These are phyloP conservation scores for Monilinia polystroma DNA, from an alignment of 2,329 filamentous ascomycete species.

Conservation along the genomic window DNA sequence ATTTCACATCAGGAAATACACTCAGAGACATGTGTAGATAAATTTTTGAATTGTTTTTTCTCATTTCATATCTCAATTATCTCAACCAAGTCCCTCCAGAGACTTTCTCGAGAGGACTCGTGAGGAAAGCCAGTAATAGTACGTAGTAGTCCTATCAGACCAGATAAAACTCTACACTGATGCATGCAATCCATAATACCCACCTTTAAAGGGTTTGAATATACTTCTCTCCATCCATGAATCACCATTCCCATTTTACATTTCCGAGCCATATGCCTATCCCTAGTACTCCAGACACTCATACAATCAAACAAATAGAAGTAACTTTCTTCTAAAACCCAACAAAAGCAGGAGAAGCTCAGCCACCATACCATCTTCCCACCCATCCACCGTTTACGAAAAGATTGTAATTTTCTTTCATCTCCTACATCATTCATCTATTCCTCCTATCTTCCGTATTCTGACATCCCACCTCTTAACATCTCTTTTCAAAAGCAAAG, in stretches of 20 bases:
- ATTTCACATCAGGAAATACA: too few relatives aligned
- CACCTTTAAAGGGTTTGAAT: not conserved
- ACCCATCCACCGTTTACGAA: not conserved
- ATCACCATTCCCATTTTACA: not conserved
- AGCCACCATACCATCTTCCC: conserved; percentile 8
- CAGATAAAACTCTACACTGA: conserved; percentile 2
- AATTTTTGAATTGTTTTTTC: conserved; percentile 16
- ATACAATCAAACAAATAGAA: conserved; percentile 13
- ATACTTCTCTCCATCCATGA: not conserved
- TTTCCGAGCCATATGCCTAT: conserved; percentile 7
- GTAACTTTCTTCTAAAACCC: conserved; percentile 3
- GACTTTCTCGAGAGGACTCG: not conserved
- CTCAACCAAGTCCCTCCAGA: not conserved
- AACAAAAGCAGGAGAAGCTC: conserved; percentile 13
- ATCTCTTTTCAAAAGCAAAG: conserved; percentile 8
- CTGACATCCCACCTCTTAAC: conserved; percentile 6
- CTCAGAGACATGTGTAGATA: not conserved
- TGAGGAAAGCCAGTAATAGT: conserved; percentile 1
- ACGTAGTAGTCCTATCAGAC: conserved; percentile 5
- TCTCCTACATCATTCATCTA: not conserved
- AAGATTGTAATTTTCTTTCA: not conserved
- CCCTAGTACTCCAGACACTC: conserved; percentile 4
- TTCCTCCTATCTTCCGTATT: not conserved
- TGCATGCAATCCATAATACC: not conserved
- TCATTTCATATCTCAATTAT: conserved; percentile 9